Percentiles rank a stretch among this genome's conserved stretches.
phyloP scores from a whole-genome alignment of 495 filamentous ascomycete genomes.

The Neurospora sp. region DNA sequence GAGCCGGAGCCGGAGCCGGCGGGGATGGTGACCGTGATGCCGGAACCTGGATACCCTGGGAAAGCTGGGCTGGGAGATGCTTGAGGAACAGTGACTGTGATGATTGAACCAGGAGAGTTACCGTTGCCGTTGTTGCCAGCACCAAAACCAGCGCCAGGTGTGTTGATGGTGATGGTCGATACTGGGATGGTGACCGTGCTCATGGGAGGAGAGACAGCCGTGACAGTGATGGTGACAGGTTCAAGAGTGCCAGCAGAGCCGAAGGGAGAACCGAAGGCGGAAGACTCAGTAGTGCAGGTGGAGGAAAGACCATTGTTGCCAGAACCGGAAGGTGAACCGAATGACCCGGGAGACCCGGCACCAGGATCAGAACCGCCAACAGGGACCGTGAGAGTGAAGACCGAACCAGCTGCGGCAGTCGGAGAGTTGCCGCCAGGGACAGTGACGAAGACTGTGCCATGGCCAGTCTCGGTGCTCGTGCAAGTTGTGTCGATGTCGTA shows the following conservation, averaged over 20 bases:
- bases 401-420: slow-evolving; percentile 7
- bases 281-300: not conserved
- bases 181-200: slow-evolving; percentile 15
- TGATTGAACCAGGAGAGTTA: not conserved
- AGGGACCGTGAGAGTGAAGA: slow-evolving; percentile 17
- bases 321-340: slow-evolving; percentile 18
- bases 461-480: slow-evolving; percentile 9
- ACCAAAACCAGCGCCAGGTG: not conserved
- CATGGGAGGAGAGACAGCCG: not conserved
- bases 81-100: slow-evolving; percentile 5
- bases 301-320: slow-evolving; percentile 14
- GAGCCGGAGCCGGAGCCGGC: not conserved
- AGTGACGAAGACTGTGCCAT: slow-evolving; percentile 28
- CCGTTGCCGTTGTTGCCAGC: not conserved
- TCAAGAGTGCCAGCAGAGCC: slow-evolving; percentile 4
- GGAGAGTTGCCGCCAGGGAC: slow-evolving; percentile 9
- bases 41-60: not conserved
- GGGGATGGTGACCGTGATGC: slow-evolving; percentile 7
- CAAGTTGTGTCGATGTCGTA: slow-evolving; percentile 12
- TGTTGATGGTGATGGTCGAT: slow-evolving; percentile 10
- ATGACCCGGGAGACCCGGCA: slow-evolving; percentile 4
- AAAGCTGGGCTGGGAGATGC: not conserved
- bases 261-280: slow-evolving; percentile 10
- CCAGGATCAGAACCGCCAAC: not conserved
- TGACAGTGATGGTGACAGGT: slow-evolving; percentile 12